These are phyloP conservation scores for Elsinoe necatrix DNA, from an alignment of 2,329 filamentous ascomycete species.

Conservation along the genomic window DNA sequence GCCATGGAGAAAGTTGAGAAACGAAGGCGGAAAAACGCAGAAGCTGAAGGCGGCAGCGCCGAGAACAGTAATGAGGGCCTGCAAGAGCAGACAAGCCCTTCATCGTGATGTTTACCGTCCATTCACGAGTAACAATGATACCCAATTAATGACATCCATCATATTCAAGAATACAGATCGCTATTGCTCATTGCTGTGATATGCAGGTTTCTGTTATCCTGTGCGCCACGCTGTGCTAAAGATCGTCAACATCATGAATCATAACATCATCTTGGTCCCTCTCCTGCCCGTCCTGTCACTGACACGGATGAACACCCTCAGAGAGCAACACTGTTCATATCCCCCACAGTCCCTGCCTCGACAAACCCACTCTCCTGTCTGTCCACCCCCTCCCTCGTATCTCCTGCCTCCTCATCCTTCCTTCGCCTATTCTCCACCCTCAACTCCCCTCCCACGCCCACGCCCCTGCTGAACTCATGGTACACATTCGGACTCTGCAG, in stretches of 20 bases:
- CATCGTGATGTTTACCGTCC: neutral
- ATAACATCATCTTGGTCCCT: neutral
- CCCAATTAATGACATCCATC: neutral
- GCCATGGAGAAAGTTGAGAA: constrained; percentile 52
- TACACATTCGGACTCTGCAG: constrained; percentile 67
- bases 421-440: neutral
- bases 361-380: constrained; percentile 14
- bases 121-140: neutral
- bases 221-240: neutral
- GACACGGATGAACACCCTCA: no score
- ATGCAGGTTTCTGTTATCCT: neutral
- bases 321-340: constrained; percentile 17
- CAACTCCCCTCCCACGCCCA: constrained; percentile 6
- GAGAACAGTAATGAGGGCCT: neutral
- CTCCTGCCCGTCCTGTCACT: neutral
- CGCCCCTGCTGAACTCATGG: constrained; percentile 52
- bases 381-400: neutral
- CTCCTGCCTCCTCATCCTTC: constrained; percentile 11
- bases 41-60: constrained; percentile 1
- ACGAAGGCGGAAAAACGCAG: constrained; percentile 17
- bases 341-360: constrained; percentile 17
- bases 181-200: neutral
- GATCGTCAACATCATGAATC: constrained; percentile 2
- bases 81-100: neutral
- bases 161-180: neutral